Conservation (phyloP, 2,329 filamentous ascomycete species). For the Neoascochyta sp. region DNA sequence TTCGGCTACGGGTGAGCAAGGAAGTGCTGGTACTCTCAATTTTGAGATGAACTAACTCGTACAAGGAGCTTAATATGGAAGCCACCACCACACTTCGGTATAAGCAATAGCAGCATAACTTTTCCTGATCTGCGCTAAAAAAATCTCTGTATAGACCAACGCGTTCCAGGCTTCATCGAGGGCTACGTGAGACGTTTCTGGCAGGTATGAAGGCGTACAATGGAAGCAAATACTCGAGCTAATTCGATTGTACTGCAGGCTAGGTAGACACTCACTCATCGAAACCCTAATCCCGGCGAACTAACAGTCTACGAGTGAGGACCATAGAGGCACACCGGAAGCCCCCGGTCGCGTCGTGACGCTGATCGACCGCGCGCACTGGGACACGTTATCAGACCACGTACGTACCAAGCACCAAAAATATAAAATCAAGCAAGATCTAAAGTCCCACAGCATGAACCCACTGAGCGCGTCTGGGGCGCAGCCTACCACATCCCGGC, state of each 20-base stretch:
- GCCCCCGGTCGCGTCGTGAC: slow-evolving; percentile 89
- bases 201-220: slow-evolving; percentile 65
- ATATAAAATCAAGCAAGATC: background rate
- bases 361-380: slow-evolving; percentile 78
- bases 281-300: background rate
- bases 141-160: slow-evolving; percentile 61
- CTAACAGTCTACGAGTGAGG: slow-evolving; percentile 60
- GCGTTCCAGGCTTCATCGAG: slow-evolving; percentile 84
- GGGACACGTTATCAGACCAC: slow-evolving; percentile 69
- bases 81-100: slow-evolving; percentile 93
- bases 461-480: slow-evolving; percentile 74
- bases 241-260: slow-evolving; percentile 26
- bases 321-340: slow-evolving; percentile 88
- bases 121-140: background rate
- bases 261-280: slow-evolving; percentile 27
- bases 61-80: slow-evolving; percentile 96
- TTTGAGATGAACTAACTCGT: background rate
- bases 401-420: no score
- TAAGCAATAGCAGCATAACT: no score
- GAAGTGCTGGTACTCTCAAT: background rate
- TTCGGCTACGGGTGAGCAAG: slow-evolving; percentile 84
- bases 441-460: slow-evolving; percentile 33
- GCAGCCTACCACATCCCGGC: slow-evolving; percentile 82
- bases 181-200: slow-evolving; percentile 95
- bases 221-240: slow-evolving; percentile 8